phyloP scores from a whole-genome alignment of 2,329 filamentous ascomycete genomes.

The Mycogone perniciosa region DNA sequence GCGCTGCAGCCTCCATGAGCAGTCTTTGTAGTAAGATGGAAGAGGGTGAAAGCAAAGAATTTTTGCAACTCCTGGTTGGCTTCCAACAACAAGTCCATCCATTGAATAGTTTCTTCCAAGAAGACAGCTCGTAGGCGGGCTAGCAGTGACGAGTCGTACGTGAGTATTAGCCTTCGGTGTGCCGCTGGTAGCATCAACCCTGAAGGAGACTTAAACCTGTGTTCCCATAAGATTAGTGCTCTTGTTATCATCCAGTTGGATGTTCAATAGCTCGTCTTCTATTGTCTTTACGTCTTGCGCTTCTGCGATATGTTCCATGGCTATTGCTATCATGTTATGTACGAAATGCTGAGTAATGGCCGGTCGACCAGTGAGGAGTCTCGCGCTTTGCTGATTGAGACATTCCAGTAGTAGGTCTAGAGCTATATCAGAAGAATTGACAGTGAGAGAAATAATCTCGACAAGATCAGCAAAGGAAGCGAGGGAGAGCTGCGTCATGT shows the following conservation, averaged over 20 bases:
- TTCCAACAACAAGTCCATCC: conserved; percentile 31
- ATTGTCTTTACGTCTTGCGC: conserved; percentile 9
- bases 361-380: conserved; percentile 23
- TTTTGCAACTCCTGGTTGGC: conserved; percentile 26
- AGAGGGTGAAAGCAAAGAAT: conserved; percentile 31
- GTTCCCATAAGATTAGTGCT: not conserved
- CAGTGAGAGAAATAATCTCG: conserved; percentile 12
- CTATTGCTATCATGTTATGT: conserved; percentile 29
- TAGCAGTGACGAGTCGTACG: conserved; percentile 29
- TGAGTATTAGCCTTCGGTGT: conserved; percentile 24
- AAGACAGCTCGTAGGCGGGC: conserved; percentile 25
- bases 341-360: conserved; percentile 24
- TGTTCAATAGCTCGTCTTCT: conserved; percentile 4
- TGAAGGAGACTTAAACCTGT: conserved; percentile 6
- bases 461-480: conserved; percentile 2
- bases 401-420: conserved; percentile 15
- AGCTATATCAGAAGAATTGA: conserved; percentile 11
- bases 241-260: not conserved
- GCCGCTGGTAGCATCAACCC: conserved; percentile 18
- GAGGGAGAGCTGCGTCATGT: conserved; percentile 1
- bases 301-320: conserved; percentile 35
- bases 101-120: conserved; percentile 26
- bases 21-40: conserved; percentile 29
- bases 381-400: conserved; percentile 26
- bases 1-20: conserved; percentile 30